phyloP scores from a whole-genome alignment of 169 alveolate genomes.

The Plasmodium inui region DNA sequence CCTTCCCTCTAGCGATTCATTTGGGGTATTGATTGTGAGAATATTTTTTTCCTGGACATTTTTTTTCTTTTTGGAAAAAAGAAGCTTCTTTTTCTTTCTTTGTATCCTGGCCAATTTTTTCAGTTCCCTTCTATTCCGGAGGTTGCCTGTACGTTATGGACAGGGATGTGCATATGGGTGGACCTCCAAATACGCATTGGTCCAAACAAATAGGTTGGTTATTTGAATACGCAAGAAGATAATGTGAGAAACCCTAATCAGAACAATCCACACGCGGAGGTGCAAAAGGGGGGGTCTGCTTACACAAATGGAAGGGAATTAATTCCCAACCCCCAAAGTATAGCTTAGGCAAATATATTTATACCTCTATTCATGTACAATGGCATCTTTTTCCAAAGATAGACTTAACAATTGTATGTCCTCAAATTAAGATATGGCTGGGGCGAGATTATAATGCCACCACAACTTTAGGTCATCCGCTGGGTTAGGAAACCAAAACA shows the following conservation, averaged over 20 bases:
- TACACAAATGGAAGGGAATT: not conserved
- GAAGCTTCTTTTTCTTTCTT: constrained; percentile 76
- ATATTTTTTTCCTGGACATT: not conserved
- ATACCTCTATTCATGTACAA: not conserved
- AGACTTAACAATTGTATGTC: not conserved
- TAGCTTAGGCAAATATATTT: not conserved
- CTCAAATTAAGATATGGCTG: not conserved
- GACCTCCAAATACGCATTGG: not conserved
- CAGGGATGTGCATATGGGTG: not conserved
- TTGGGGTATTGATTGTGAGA: not conserved
- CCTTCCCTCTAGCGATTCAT: not conserved
- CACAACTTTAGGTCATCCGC: not conserved
- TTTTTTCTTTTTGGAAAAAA: constrained; percentile 73
- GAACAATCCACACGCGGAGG: not conserved
- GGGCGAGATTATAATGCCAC: not conserved
- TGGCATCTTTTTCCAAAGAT: not conserved
- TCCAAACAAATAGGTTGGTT: not conserved
- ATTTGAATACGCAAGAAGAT: not conserved
- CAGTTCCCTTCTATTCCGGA: constrained; percentile 74
- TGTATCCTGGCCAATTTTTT: constrained; percentile 77
- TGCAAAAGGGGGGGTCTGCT: not conserved
- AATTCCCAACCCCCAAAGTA: not conserved
- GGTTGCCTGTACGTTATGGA: constrained; percentile 41
- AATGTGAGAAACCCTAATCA: not conserved
- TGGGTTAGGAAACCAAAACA: not conserved